These are phyloP conservation scores for Fusarium lateritium DNA, from an alignment of 2,329 filamentous ascomycete species.

Conservation along the genomic window DNA sequence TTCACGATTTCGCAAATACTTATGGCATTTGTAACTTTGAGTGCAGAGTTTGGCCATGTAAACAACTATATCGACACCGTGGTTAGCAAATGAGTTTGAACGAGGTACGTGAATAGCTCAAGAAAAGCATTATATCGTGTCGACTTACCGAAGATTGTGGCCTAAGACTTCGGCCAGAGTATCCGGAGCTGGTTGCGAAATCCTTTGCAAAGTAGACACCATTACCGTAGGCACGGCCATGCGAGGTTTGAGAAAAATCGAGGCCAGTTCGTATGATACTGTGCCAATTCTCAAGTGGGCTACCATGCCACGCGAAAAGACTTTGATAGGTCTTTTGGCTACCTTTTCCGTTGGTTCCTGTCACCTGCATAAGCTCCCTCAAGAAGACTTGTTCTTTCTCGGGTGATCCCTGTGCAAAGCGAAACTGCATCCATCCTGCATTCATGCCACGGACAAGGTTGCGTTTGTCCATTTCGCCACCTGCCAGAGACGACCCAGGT, in stretches of 20 bases:
- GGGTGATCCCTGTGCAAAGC: constrained; percentile 88
- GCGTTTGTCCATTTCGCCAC: constrained; percentile 37
- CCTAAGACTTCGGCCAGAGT: constrained; percentile 8
- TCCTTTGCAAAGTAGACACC: constrained; percentile 82
- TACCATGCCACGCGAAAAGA: constrained; percentile 91
- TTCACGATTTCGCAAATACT: constrained; percentile 92
- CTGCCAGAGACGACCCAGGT: constrained; percentile 14
- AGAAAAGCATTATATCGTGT: background rate
- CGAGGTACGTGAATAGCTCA: background rate
- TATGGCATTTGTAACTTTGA: constrained; percentile 73
- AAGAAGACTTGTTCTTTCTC: constrained; percentile 87
- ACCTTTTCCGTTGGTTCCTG: constrained; percentile 54
- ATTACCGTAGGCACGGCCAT: constrained; percentile 82
- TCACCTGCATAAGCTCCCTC: constrained; percentile 65
- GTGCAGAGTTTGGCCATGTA: constrained; percentile 77
- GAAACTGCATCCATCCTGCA: constrained; percentile 80
- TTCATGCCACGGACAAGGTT: constrained; percentile 72
- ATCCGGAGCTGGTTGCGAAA: constrained; percentile 31
- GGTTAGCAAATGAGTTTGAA: background rate
- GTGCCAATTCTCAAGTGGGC: constrained; percentile 84
- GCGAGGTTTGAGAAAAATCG: constrained; percentile 72
- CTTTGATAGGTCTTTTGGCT: constrained; percentile 69
- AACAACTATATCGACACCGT: constrained; percentile 9
- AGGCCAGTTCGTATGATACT: constrained; percentile 88
- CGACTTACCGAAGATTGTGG: background rate